These are phyloP conservation scores for Phaeosphaeriaceae sp. DNA, from an alignment of 2,329 filamentous ascomycete genomes.

Conservation along the genomic window DNA sequence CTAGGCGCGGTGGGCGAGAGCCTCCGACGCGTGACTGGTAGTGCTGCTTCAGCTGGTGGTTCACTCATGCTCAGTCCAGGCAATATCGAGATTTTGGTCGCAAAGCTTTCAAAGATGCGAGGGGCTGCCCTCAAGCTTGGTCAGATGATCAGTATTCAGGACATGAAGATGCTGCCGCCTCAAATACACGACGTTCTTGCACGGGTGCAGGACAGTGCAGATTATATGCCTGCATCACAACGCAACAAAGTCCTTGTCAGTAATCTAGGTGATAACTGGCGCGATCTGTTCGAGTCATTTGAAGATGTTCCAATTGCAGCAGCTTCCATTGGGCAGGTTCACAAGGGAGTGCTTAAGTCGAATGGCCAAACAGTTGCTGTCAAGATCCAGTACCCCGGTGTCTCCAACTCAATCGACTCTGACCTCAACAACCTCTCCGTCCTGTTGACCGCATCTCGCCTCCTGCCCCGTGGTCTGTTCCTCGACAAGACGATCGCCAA, in stretches of 20 bases:
- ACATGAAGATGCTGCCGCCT: constrained; percentile 89
- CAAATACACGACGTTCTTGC: constrained; percentile 89
- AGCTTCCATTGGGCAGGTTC: constrained; percentile 96
- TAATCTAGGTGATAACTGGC: constrained; percentile 86
- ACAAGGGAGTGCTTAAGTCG: constrained; percentile 79
- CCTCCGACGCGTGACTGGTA: constrained; percentile 79
- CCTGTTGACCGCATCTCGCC: constrained; percentile 85
- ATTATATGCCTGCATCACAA: constrained; percentile 97
- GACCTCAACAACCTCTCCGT: constrained; percentile 93
- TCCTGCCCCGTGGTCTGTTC: constrained; percentile 90
- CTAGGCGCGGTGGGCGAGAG: constrained; percentile 89
- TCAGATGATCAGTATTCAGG: constrained; percentile 98
- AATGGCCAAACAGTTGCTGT: constrained; percentile 83
- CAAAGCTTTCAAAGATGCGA: constrained; percentile 93
- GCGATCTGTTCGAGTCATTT: constrained; percentile 81
- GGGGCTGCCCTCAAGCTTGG: constrained; percentile 96
- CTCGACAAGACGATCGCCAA: constrained; percentile 98
- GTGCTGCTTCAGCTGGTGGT: constrained; percentile 63
- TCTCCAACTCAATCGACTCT: constrained; percentile 94
- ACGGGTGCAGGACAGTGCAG: constrained; percentile 92
- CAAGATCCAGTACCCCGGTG: constrained; percentile 97
- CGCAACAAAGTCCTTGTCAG: constrained; percentile 80
- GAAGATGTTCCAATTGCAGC: constrained; percentile 93
- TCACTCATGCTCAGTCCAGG: constrained; percentile 86
- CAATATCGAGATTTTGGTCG: constrained; percentile 92